Base-by-base conservation (phyloP, 805 yeast genomes). In the Starmerella kuoi region DNA sequence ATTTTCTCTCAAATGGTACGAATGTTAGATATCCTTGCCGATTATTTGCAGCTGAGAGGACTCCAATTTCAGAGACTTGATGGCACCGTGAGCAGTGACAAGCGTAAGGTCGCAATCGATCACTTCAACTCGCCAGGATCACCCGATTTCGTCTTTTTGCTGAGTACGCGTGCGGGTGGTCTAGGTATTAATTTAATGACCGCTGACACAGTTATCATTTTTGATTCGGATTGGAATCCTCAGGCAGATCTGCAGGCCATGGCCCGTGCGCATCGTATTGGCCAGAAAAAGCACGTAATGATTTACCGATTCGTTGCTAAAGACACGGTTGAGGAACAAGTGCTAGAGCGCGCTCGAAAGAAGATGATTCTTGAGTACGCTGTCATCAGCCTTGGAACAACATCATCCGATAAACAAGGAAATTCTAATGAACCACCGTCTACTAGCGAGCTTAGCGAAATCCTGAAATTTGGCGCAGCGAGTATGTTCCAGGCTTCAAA, bases 321-420 rank as follows among this genome's bases (percentile, higher is more conserved):
- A 56, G 98, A 91, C 56, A 91, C 98, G 0, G 95, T 91, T 12
- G 99, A 91, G 61, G 99, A 91, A 61, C 95, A 91, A 59, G 94
- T 91, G 46, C 67, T 91, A 52, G 99, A 91, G 63, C 74, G 96
- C 50, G 98, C 98, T 0, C 74, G 98, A 60, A 81, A 86, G 66
- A 91, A 91, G 74, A 91, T 91, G 98, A 85, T 91, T 67, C 68
- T 91, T 50, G 99, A 91, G 61, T 91, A 91, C 61, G 99, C 99
- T 14, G 87, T 91, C 55, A 91, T 91, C 40, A 86, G 96, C 1
- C 69, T 91, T 35, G 99, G 99, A 59, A 84, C 95, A 8, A 96
- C 88, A 54, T 72, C 75, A 20, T 68, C 71, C 40, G 67, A 70
- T 41, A 66, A 64, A 27, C 72, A 71, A 53, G 74, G 76, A 53